Base-by-base conservation (phyloP, 257 asterid genomes). In the Petunia secreta region DNA sequence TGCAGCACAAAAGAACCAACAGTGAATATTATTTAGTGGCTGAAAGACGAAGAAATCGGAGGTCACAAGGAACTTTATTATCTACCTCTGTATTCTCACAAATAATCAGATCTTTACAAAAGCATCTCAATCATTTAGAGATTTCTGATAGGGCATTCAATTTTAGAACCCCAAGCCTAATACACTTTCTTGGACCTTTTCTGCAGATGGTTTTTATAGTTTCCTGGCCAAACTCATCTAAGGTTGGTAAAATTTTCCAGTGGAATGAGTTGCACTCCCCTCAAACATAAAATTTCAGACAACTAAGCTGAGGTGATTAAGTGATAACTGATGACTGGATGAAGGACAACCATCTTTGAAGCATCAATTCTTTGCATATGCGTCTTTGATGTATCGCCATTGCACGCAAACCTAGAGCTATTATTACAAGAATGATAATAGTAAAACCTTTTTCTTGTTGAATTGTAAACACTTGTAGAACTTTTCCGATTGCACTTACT, bases 1-100 rank as follows among this genome's bases (percentile, higher is more conserved):
- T 91, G 90, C 82, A 80, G 82, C 16, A 55, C 43, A 85, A 79
- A 67, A 55, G 44, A n/a, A 62, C 60, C 43, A 14, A 9, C 34
- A 39, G 39, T 54, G 79, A 79, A 80, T 73, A 78, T 77, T 9
- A 71, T 48, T 71, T 9, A 71, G 6, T 34, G 77, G 25, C 77
- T 34, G 34, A 48, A 48, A 34, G 7, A 43, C n/a, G 75, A 71
- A 48, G 77, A 50, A 48, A 48, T 48, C 60, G 48, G 41, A 34
- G 34, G 25, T 78, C 57, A 44, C 75, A 79, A 5, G 13, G 43
- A 16, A 2, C 13, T 64, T 16, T 8, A 36, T 58, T 15, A 34
- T 36, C 48, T 5, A 41, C 62, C 54, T 14, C 9, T 40, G 48
- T 43, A 40, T 77, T 66, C 68, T 41, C 58, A 76, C 44, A 71